Evolutionary conservation across 148 eudicot species (phyloP), one percentile per base, ranked within the genome.

Genomic region (Chenopodium quinoa): DNA sequence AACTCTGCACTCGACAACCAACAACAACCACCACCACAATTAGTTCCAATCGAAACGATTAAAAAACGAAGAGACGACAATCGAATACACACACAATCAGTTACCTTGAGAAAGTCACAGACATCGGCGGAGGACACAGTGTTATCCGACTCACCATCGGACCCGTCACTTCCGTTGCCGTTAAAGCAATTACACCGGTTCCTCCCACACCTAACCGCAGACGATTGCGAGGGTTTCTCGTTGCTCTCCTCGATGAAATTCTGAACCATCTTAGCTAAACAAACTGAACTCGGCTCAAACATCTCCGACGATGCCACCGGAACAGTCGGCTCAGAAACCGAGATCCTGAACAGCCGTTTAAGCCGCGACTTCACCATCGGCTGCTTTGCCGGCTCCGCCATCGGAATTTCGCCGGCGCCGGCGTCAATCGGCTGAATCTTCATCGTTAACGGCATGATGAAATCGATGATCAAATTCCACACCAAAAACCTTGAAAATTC

Each of bases 251-350:
- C 97, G 4, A 95, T 88, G 77, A 92, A 95, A 87, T 89, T 95
- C 90, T 90, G 88, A 25, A 95, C 99, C 98, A 95, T 93, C 29
- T 92, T 93, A 16, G 90, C 95, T 54, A 95, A 84, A 68, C 99
- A 95, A 22, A 95, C 85, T 19, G 98, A 93, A 80, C 93, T 90
- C 76, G 99, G 99, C 78, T 95, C 99, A 22, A 88, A 90, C 73
- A 86, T 81, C 75, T 69, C 82, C 22, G 68, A 80, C 79, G 27
- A 73, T 65, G 34, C 79, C 88, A 23, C 87, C 84, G 64, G 27
- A 14, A 29, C 25, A 0, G 62, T 29, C 73, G 75, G 75, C 87
- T 87, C 93, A 34, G 78, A 78, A 23, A 75, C 71, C 9, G 93
- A 83, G 76, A 80, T 81, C 87, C 90, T 87, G 44, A 95, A 92